Base-by-base conservation (phyloP, 129 eudicot species). In the Rutidosis leptorrhynchoides region DNA sequence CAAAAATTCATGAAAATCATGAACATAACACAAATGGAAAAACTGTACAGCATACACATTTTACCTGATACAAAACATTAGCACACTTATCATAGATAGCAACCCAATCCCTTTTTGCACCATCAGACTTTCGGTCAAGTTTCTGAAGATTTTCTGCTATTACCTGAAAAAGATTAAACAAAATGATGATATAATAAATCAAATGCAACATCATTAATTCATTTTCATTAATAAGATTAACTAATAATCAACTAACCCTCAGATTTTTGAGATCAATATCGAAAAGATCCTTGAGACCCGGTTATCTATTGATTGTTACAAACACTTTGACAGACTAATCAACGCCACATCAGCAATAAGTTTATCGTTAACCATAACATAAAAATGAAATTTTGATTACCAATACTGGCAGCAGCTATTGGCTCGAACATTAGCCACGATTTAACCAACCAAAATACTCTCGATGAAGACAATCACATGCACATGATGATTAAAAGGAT, bases 61-160 rank as follows among this genome's bases (percentile, higher is more conserved):
- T 29, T 64, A 88, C 98, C 95, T 92, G 95, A 66, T 93, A 93
- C 59, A 93, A 80, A 69, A 93, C 98, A 84, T 75, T 93, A 52
- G 98, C 98, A 67, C 98, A 93, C 79, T 93, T 96, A 68, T 93
- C 98, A 70, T 93, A 93, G 62, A 93, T 93, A 68, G 98, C 96
- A 74, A 93, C 98, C 98, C 98, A 93, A 63, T 93, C 98, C 79
- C 98, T 93, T 77, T 93, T 93, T 59, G 98, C 98, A 70, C 98
- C 98, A 78, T 93, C 98, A 40, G 98, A 93, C 80, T 93, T 93
- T 1, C 96, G 99, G 74, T 93, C 99, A 68, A 93, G 70, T 79
- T 93, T 93, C 71, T 93, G 99, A 62, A 93, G 96, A 82, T 93
- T 83, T 89, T 89, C 95, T 70, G 99, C 96, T 66, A 93, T 78